A percentile compares a stretch with the other conserved stretches of the same genome.
Conservation (phyloP, 139 green algal species). For the Picochlorum sp. region DNA sequence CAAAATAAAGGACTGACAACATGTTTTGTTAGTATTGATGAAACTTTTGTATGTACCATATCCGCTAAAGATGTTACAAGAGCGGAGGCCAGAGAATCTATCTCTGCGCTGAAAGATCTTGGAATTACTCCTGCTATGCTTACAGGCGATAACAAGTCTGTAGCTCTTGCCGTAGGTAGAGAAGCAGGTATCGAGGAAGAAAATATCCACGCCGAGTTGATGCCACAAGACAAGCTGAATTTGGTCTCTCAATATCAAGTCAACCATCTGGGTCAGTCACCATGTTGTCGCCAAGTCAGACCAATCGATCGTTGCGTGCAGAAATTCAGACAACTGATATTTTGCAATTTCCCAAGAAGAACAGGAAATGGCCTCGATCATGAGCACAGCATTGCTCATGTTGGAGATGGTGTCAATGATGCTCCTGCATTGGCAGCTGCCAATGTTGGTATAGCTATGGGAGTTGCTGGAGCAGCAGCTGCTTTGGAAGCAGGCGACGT, state of each 20-base stretch:
- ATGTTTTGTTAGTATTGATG: conserved; percentile 24
- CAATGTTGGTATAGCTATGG: conserved; percentile 89
- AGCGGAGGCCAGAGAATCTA: conserved; percentile 14
- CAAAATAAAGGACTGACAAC: not conserved
- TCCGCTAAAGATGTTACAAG: conserved; percentile 18
- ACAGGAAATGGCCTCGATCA: not conserved
- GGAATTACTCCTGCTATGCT: conserved; percentile 53
- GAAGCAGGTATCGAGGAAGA: conserved; percentile 47
- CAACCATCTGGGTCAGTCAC: not conserved
- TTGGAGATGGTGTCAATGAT: conserved; percentile 98
- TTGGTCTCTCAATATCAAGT: conserved; percentile 18
- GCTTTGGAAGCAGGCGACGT: conserved; percentile 66
- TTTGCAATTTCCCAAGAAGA: conserved; percentile 11
- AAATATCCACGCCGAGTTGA: conserved; percentile 31
- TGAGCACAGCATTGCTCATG: conserved; percentile 71
- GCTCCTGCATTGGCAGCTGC: conserved; percentile 85
- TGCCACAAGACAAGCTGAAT: conserved; percentile 43
- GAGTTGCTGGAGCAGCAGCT: conserved; percentile 40
- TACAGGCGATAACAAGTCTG: conserved; percentile 80
- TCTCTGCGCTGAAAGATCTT: conserved; percentile 26
- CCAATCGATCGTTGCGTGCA: not conserved
- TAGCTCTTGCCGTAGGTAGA: conserved; percentile 53
- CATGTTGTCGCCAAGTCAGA: not conserved
- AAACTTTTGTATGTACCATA: conserved; percentile 2
- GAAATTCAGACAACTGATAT: conserved; percentile 19